Base-by-base conservation (phyloP, 139 green algal species). In the Spirogloea muscicola region DNA sequence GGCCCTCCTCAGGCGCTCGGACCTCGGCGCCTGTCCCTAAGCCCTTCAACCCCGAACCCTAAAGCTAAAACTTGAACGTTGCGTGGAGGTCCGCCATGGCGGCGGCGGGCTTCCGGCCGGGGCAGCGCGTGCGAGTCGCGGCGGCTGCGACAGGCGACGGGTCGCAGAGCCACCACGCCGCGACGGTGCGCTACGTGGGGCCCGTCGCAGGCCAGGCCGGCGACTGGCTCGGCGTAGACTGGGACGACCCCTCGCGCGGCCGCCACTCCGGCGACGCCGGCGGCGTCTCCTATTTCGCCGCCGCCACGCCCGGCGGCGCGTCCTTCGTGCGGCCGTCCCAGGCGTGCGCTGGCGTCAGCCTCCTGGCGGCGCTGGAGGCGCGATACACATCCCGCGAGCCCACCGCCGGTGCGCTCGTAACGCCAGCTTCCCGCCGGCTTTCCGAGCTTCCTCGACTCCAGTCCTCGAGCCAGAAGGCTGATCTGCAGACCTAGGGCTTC, bases 161-260 rank as follows among this genome's bases (percentile, higher is more conserved):
- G n/a, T n/a, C n/a, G n/a, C n/a, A n/a, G n/a, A n/a, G n/a, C n/a
- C n/a, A n/a, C n/a, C n/a, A n/a, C 39, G 38, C 16, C 2, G 81
- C 42, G 3, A 74, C 62, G 25, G 77, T 84, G 36, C 69, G 81
- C 33, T 86, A 74, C 33, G 52, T 84, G 31, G 81, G 81, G 7
- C 29, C 68, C 2, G 69, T 86, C 21, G 48, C 38, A 2, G 69
- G 46, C 13, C 38, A 68, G 13, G 31, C 71, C 2, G 68, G 76
- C 13, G 39, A 44, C 2, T 86, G 76, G 76, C 9, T 79, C 4
- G 81, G 81, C 33, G 69, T 86, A 27, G 81, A 86, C 55, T 86
- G 68, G 69, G 81, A 86, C 76, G 81, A 86, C 39, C 68, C 41
- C 33, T 72, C 27, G n/a, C 31, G 81, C 60, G 81, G 81, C 3